These are phyloP conservation scores for Roridomyces roridus DNA, from an alignment of 768 basidiomycete genomes.

Conservation along the genomic window DNA sequence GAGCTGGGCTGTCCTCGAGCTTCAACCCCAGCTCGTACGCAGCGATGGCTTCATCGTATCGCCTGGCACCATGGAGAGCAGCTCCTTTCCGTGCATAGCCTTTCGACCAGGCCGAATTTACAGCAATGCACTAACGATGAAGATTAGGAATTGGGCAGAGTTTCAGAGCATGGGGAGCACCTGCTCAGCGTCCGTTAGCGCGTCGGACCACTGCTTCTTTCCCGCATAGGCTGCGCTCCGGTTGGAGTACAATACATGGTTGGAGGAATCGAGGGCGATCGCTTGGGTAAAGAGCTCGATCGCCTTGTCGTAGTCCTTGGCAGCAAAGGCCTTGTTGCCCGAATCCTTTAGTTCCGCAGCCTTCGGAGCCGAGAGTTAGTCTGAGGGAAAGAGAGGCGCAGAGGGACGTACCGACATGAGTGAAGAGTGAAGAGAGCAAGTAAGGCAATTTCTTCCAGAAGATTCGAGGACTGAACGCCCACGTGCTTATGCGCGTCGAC, in stretches of 20 bases:
- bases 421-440: not conserved
- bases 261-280: slow-evolving; percentile 80
- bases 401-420: slow-evolving; percentile 44
- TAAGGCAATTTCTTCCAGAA: not conserved
- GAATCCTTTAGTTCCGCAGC: slow-evolving; percentile 80
- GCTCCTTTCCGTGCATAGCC: slow-evolving; percentile 93
- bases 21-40: slow-evolving; percentile 85
- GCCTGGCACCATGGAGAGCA: slow-evolving; percentile 82
- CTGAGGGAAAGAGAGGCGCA: not conserved
- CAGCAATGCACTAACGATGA: slow-evolving; percentile 68
- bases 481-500: too few species aligned
- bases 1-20: slow-evolving; percentile 80
- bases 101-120: slow-evolving; percentile 86
- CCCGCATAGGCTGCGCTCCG: slow-evolving; percentile 91
- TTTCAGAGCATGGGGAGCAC: slow-evolving; percentile 46
- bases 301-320: slow-evolving; percentile 90
- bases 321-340: slow-evolving; percentile 95
- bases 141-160: slow-evolving; percentile 11
- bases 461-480: not conserved
- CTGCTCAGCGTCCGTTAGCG: slow-evolving; percentile 90
- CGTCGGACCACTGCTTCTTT: slow-evolving; percentile 76
- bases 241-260: slow-evolving; percentile 93
- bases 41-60: slow-evolving; percentile 83
- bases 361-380: slow-evolving; percentile 29
- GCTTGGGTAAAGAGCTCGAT: slow-evolving; percentile 85